Evolutionary conservation across 2,329 filamentous ascomycete species (phyloP).

Genomic region (Alternaria brassicae): DNA sequence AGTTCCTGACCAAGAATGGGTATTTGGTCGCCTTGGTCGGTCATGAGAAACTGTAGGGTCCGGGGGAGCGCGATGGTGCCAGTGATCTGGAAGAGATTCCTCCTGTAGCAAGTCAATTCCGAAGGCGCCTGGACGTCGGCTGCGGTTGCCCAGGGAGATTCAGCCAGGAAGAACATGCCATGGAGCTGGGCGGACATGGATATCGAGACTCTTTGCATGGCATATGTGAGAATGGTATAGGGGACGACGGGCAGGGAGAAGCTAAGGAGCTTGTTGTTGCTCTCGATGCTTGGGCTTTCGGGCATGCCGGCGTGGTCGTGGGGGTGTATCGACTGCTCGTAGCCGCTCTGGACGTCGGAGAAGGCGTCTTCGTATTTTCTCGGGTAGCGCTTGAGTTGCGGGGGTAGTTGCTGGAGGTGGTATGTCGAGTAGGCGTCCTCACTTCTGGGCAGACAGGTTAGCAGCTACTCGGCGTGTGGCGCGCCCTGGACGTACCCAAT

Average conservation of each 20-base stretch:
- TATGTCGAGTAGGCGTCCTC: conserved; percentile 59
- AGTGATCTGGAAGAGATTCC: conserved; percentile 95
- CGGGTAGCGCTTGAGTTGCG: conserved; percentile 59
- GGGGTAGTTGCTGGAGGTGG: conserved; percentile 51
- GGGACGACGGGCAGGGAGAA: conserved; percentile 58
- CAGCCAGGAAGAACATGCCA: conserved; percentile 88
- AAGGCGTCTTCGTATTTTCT: conserved; percentile 59
- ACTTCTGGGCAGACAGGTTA: conserved; percentile 51
- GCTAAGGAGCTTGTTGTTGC: conserved; percentile 65
- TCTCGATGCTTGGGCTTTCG: conserved; percentile 66
- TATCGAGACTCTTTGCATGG: conserved; percentile 66
- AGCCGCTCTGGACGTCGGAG: conserved; percentile 59
- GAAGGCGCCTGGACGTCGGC: conserved; percentile 64
- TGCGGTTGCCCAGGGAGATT: conserved; percentile 71
- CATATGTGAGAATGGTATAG: conserved; percentile 70
- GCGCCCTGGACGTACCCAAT: conserved; percentile 58
- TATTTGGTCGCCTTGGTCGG: conserved; percentile 82
- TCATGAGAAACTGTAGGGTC: conserved; percentile 79
- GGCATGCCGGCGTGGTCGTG: conserved; percentile 55
- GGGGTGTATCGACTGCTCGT: conserved; percentile 54
- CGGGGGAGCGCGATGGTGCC: conserved; percentile 84
- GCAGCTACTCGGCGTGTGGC: conserved; percentile 21
- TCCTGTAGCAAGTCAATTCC: conserved; percentile 93
- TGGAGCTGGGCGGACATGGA: conserved; percentile 78
- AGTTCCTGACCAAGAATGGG: conserved; percentile 85